phyloP scores from a whole-genome alignment of 2,329 filamentous ascomycete species.

The Pseudonectria foliicola region DNA sequence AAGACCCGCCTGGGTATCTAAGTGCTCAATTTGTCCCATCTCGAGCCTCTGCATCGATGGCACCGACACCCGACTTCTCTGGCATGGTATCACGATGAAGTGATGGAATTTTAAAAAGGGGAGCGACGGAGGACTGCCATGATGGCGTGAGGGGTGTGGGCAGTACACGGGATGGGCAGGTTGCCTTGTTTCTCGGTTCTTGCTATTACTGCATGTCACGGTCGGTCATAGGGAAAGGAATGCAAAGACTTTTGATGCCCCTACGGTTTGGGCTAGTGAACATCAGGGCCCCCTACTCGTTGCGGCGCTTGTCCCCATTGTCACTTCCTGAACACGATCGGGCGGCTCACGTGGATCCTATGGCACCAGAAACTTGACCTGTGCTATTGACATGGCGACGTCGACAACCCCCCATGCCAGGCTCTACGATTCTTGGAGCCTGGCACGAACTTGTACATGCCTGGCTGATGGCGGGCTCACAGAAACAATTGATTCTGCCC shows the following conservation, averaged over 20 bases:
- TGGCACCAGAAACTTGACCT: too few relatives aligned
- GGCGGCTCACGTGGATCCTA: too few relatives aligned
- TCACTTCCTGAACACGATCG: too few relatives aligned
- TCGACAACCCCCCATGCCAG: too few relatives aligned
- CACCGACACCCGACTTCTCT: conserved; percentile 17
- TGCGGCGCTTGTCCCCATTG: too few relatives aligned
- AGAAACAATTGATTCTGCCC: conserved; percentile 8
- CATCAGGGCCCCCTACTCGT: too few relatives aligned
- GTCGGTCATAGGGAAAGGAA: conserved; percentile 41
- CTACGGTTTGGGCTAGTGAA: conserved; percentile 13
- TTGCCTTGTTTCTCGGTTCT: conserved; percentile 32
- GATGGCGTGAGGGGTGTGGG: conserved; percentile 19
- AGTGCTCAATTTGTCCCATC: conserved; percentile 36
- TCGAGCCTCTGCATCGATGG: conserved; percentile 20
- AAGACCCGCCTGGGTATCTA: conserved; percentile 99
- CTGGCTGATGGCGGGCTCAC: conserved; percentile 6
- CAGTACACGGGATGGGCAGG: conserved; percentile 24
- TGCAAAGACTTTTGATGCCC: conserved; percentile 31
- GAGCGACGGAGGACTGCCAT: conserved; percentile 13
- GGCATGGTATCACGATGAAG: conserved; percentile 24
- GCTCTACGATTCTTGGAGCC: too few relatives aligned
- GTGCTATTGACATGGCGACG: too few relatives aligned
- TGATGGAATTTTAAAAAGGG: conserved; percentile 12
- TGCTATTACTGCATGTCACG: conserved; percentile 39
- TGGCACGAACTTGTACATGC: too few relatives aligned